Evolutionary conservation across 2,329 filamentous ascomycete species (phyloP).

Genomic region (Daldinia sp.): DNA sequence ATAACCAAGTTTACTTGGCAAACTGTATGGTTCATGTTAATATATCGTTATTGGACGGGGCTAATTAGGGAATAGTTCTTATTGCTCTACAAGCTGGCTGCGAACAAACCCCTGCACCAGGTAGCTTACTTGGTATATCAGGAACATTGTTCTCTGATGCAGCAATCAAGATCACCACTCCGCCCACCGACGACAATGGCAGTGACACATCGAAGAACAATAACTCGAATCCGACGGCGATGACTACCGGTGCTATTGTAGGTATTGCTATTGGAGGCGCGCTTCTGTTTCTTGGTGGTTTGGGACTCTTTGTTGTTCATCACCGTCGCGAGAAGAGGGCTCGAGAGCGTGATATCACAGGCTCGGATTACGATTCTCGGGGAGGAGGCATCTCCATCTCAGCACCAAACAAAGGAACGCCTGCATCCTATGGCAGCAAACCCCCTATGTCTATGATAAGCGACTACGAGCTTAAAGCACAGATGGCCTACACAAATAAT

Average conservation of each 20-base stretch:
- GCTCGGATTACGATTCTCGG: conserved; percentile 10
- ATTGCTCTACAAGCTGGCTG: conserved; percentile 58
- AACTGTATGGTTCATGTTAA: conserved; percentile 55
- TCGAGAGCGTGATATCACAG: conserved; percentile 45
- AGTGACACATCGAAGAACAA: conserved; percentile 35
- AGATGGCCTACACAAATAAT: conserved; percentile 44
- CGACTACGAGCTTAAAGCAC: conserved; percentile 44
- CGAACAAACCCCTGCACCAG: conserved; percentile 52
- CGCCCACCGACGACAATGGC: conserved; percentile 38
- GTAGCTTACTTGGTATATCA: conserved; percentile 51
- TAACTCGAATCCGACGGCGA: conserved; percentile 41
- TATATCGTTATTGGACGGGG: not conserved
- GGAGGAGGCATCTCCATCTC: conserved; percentile 41
- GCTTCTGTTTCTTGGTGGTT: conserved; percentile 53
- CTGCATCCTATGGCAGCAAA: not conserved
- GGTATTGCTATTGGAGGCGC: conserved; percentile 60
- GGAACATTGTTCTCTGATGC: conserved; percentile 53
- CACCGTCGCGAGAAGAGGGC: conserved; percentile 53
- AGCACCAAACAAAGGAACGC: not conserved
- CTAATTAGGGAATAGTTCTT: conserved; percentile 51
- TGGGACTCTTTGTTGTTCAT: conserved; percentile 57
- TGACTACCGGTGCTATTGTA: conserved; percentile 60
- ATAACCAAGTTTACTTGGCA: conserved; percentile 53
- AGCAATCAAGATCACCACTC: conserved; percentile 52
- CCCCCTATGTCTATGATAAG: not conserved